Conservation (phyloP, 176 grass and related monocot genomes). For the Guadua angustifolia region DNA sequence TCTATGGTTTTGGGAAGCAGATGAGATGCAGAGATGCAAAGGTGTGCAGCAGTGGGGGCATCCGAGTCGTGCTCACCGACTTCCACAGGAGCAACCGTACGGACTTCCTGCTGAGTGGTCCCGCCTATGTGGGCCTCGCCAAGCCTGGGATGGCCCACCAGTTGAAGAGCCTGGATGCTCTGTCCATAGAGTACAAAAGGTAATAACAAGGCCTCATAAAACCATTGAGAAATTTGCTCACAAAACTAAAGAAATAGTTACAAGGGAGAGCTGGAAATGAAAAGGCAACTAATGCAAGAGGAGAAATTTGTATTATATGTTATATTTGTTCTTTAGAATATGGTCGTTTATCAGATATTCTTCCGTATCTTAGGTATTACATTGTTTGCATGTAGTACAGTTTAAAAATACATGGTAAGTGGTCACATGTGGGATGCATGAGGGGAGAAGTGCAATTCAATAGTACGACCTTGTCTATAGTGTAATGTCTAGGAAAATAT, state of each 20-base stretch:
- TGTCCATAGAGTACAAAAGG: constrained; percentile 72
- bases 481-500: background rate
- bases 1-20: constrained; percentile 27
- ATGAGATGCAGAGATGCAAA: constrained; percentile 62
- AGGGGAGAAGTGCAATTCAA: background rate
- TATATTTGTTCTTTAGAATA: background rate
- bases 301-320: background rate
- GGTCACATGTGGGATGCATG: background rate
- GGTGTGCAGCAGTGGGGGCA: constrained; percentile 60
- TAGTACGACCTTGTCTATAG: background rate
- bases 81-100: constrained; percentile 61
- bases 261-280: background rate
- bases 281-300: background rate
- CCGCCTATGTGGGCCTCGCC: constrained; percentile 53
- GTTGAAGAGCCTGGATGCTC: constrained; percentile 47
- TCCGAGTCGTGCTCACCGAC: constrained; percentile 75
- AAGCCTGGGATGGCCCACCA: constrained; percentile 51
- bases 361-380: background rate
- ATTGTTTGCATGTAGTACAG: background rate
- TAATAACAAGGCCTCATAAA: background rate
- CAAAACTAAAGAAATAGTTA: background rate
- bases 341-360: background rate
- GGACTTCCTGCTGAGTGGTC: constrained; percentile 58
- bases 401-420: background rate
- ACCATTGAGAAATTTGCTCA: background rate